Evolutionary conservation across 352 stramenopile species (phyloP).

Genomic region (Phytopythium sindhum): DNA sequence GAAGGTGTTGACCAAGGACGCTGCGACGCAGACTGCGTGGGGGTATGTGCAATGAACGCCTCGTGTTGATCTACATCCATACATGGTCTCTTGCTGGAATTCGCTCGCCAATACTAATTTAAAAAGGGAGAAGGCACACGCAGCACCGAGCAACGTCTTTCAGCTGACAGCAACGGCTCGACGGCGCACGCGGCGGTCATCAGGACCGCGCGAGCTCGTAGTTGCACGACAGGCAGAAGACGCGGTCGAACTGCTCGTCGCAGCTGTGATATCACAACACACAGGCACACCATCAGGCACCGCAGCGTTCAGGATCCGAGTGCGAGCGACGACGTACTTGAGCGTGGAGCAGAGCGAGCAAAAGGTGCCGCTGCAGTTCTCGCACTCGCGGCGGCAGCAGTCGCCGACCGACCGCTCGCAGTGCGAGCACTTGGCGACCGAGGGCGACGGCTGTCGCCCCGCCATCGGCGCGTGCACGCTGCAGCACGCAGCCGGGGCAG

Average conservation of each 20-base stretch:
- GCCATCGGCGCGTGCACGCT: constrained; percentile 28
- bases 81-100: neutral
- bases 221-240: constrained; percentile 78
- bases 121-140: constrained; percentile 4
- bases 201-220: constrained; percentile 26
- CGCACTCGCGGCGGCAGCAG: constrained; percentile 64
- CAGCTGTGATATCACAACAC: constrained; percentile 24
- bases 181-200: neutral
- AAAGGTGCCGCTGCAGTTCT: constrained; percentile 47
- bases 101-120: constrained; percentile 8
- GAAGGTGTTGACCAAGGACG: neutral
- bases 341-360: constrained; percentile 83
- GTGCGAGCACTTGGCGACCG: constrained; percentile 45
- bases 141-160: too few species aligned
- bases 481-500: constrained; percentile 20
- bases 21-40: neutral
- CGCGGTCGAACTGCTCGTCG: constrained; percentile 73
- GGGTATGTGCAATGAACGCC: neutral
- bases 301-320: neutral
- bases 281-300: neutral
- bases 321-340: constrained; percentile 38
- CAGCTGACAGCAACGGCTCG: neutral
- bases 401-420: constrained; percentile 56
- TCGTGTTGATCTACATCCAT: constrained; percentile 5
- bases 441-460: constrained; percentile 12